Evolutionary conservation across 2,329 filamentous ascomycete genomes (phyloP), one percentile per base, ranked within the genome.

Genomic region (Proliferodiscus dingleyae): DNA sequence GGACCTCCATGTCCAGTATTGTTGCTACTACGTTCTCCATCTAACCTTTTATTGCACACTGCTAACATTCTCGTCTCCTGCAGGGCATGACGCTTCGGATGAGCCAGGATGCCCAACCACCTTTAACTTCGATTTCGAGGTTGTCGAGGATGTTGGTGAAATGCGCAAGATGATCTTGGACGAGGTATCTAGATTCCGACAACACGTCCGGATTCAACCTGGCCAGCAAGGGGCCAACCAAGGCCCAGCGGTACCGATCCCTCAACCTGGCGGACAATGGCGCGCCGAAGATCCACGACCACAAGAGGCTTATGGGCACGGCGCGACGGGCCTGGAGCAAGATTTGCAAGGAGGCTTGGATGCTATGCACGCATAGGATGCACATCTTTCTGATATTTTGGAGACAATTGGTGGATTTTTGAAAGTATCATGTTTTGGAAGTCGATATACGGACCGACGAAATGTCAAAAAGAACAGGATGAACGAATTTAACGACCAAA

Each of bases 41-140:
- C 26, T 28, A 7, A 28, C 26, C 7, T 28, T 13, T 28, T 13
- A 13, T 13, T 28, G 16, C 6, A 11, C 11, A 6, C 24, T 26
- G 24, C 34, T 37, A 37, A 37, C 24, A 26, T 26, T 26, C 19
- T 23, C 9, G n/a, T n/a, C 8, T 21, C 22, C 34, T 97, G 6
- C 15, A 37, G 34, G 93, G 93, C 93, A 98, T 72, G 93, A 98
- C 60, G 87, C 90, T 42, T 90, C 87, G 3, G 93, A 98, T 69
- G 93, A 98, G 73, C 93, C 93, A 16, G 80, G 84, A 54, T 97
- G 91, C 72, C 90, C 90, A 0, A 87, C 85, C 13, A 90, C 89
- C 15, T 98, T 98, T 70, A 90, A 98, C 74, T 98, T 98, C 72
- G 86, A 91, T 66, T 98, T 98, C 63, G 93, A 98, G 67, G 83